phyloP scores from a whole-genome alignment of 1,284 basidiomycete genomes.

The Heterobasidion occidentale region DNA sequence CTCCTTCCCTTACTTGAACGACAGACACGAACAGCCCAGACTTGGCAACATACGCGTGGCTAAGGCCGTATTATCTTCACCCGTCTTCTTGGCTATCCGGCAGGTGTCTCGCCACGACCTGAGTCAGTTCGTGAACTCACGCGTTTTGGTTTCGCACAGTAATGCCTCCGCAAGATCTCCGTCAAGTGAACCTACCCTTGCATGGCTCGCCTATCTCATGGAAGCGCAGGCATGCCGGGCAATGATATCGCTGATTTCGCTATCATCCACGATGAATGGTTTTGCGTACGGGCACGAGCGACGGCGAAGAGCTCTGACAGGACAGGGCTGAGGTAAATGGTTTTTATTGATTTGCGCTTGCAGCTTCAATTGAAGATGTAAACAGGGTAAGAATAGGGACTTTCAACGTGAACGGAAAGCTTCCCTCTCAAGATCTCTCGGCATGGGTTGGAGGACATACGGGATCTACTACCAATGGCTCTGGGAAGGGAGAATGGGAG shows the following conservation, averaged over 20 bases:
- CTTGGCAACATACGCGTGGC: conserved; percentile 21
- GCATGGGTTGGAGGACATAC: conserved; percentile 31
- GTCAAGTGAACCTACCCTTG: conserved; percentile 34
- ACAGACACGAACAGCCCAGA: not conserved
- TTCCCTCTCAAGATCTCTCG: conserved; percentile 60
- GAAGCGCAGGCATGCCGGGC: conserved; percentile 51
- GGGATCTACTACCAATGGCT: not conserved
- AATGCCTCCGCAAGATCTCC: conserved; percentile 43
- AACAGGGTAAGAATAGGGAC: conserved; percentile 55
- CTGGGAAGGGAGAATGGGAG: conserved; percentile 2
- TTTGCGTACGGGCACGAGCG: conserved; percentile 33
- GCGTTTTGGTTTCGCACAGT: conserved; percentile 14
- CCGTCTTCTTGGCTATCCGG: conserved; percentile 21
- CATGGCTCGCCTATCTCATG: conserved; percentile 44
- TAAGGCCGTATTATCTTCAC: conserved; percentile 25
- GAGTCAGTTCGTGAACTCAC: not conserved
- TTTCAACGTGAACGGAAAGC: conserved; percentile 73
- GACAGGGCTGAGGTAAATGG: conserved; percentile 14
- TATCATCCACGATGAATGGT: conserved; percentile 56
- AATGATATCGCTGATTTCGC: conserved; percentile 52
- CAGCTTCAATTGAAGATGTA: conserved; percentile 13
- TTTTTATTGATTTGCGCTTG: not conserved
- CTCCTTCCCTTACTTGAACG: not conserved
- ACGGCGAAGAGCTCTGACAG: conserved; percentile 9
- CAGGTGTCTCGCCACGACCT: not conserved